Evolutionary conservation across 331 rosid species (phyloP), one percentile per base, ranked within the genome.

Genomic region (Acacia concinna): DNA sequence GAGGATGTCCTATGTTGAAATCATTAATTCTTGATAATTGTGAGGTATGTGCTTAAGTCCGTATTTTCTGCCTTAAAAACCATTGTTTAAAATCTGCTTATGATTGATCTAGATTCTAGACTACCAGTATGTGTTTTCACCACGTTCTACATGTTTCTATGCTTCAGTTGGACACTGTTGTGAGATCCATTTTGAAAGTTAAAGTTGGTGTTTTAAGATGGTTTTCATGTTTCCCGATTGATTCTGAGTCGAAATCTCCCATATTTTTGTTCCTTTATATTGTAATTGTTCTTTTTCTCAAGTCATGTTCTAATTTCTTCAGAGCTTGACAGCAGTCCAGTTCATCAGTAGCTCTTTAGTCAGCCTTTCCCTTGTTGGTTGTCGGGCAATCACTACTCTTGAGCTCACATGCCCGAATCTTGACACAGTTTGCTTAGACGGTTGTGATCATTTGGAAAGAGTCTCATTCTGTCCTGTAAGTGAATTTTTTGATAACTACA

Each of bases 281-380:
- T 13, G 27, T 40, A 41, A 43, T 69, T 54, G 54, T 43, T n/a
- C 30, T 37, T 59, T 74, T 7, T 27, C 69, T 74, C 70, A 38
- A 74, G 31, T 35, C 44, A 57, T 74, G 49, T 77, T 84, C 84
- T 68, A 10, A 73, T 79, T 74, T 81, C 62, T 71, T 63, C 98
- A 93, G 98, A 90, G 89, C 83, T 85, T 93, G 84, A 90, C 91
- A 0, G 83, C 92, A 6, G 91, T 93, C 80, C 89, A 41, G 65
- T 90, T 93, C 86, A 82, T 82, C 76, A 91, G 96, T 81, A 84
- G 88, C 74, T 88, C 98, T 73, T 72, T 93, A 65, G 83, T 75
- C 85, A 82, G 84, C 75, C 97, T 93, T 66, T 93, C 97, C 25
- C 98, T 93, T 82, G 93, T 88, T 81, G 97, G 98, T 83, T 93